These are phyloP conservation scores for Vicia sativa DNA, from an alignment of 306 rosid species.

Conservation along the genomic window DNA sequence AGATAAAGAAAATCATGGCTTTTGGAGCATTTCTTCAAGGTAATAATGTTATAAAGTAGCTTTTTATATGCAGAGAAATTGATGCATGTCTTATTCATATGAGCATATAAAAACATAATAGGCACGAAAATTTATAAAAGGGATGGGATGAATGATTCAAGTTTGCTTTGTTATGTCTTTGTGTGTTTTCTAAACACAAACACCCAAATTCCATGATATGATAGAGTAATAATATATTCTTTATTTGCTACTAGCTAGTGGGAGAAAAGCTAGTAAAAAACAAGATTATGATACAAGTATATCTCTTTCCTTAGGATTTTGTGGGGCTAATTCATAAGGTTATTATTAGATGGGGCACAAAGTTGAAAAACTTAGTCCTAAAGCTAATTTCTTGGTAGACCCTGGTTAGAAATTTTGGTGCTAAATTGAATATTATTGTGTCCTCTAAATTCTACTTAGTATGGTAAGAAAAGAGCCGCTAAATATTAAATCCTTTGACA, in stretches of 20 bases:
- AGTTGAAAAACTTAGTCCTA: slow-evolving; percentile 56
- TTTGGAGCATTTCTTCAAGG: slow-evolving; percentile 92
- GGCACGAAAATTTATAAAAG: slow-evolving; percentile 58
- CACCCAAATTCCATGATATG: slow-evolving; percentile 65
- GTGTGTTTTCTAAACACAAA: slow-evolving; percentile 56
- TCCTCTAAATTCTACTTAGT: not conserved
- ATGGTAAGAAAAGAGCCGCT: too few species aligned
- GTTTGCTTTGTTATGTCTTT: slow-evolving; percentile 54
- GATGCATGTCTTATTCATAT: slow-evolving; percentile 37
- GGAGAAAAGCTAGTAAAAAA: slow-evolving; percentile 62
- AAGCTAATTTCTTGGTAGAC: slow-evolving; percentile 55
- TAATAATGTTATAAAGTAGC: slow-evolving; percentile 28
- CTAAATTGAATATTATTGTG: slow-evolving; percentile 47
- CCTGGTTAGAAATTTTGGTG: slow-evolving; percentile 60
- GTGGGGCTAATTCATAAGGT: slow-evolving; percentile 59
- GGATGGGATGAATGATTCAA: slow-evolving; percentile 56
- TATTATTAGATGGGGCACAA: slow-evolving; percentile 46
- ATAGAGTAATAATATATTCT: slow-evolving; percentile 65
- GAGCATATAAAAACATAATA: slow-evolving; percentile 11
- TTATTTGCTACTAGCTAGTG: slow-evolving; percentile 37
- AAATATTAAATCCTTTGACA: too few species aligned
- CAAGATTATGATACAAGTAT: slow-evolving; percentile 44
- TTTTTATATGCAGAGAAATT: slow-evolving; percentile 18
- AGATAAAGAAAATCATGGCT: slow-evolving; percentile 57
- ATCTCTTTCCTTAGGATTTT: slow-evolving; percentile 88